phyloP scores from a whole-genome alignment of 148 eudicot genomes.

The Euryodendron excelsum region DNA sequence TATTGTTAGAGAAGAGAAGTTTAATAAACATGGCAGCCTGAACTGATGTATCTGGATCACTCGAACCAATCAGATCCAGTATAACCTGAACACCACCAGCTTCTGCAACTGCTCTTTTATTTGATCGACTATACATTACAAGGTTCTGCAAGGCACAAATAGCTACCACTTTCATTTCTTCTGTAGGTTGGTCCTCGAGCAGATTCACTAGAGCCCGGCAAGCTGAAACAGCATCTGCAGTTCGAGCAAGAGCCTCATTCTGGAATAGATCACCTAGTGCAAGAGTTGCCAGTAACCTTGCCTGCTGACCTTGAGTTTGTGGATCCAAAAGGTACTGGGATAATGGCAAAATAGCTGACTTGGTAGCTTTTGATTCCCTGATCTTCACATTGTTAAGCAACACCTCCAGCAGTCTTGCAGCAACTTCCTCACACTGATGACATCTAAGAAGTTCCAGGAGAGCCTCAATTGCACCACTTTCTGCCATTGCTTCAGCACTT shows the following conservation, averaged over 20 bases:
- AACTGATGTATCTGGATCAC: conserved; percentile 90
- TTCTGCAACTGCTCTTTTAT: conserved; percentile 98
- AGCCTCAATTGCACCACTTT: conserved; percentile 98
- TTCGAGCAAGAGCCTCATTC: conserved; percentile 88
- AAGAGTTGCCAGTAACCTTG: conserved; percentile 82
- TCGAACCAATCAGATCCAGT: conserved; percentile 87
- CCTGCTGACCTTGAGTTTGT: conserved; percentile 97
- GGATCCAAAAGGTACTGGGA: conserved; percentile 98
- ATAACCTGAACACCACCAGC: conserved; percentile 96
- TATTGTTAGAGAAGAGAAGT: conserved; percentile 88
- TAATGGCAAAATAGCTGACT: conserved; percentile 77
- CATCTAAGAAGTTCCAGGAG: conserved; percentile 84
- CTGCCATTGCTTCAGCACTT: conserved; percentile 95
- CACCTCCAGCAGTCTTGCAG: conserved; percentile 91
- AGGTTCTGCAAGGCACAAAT: conserved; percentile 96
- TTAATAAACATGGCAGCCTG: conserved; percentile 94
- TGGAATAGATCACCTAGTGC: conserved; percentile 97
- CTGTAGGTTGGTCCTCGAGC: conserved; percentile 97
- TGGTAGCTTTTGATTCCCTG: conserved; percentile 82
- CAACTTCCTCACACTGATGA: conserved; percentile 89
- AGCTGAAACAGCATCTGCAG: conserved; percentile 91
- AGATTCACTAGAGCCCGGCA: conserved; percentile 89
- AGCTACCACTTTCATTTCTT: conserved; percentile 98
- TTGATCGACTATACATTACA: conserved; percentile 86
- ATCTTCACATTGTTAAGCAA: conserved; percentile 86